A percentile compares a stretch with the other conserved stretches of the same genome.
Evolutionary conservation across 352 stramenopile species (phyloP).

Genomic region (Globisporangium okanoganense): DNA sequence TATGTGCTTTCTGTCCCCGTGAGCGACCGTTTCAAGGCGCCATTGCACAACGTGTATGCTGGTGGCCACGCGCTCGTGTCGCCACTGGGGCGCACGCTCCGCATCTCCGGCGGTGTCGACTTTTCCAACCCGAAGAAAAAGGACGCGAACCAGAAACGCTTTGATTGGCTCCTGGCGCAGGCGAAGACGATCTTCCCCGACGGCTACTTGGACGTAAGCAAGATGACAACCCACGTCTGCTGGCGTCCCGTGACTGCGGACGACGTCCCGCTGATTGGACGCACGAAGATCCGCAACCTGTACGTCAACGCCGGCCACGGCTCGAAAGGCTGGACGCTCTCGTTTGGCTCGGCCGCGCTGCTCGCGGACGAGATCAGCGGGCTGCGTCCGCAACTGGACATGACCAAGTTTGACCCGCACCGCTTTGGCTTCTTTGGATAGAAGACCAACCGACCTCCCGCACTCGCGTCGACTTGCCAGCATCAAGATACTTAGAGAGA

Average conservation of each 20-base stretch:
- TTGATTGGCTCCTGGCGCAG: slow-evolving; percentile 75
- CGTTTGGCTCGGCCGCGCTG: slow-evolving; percentile 71
- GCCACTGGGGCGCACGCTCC: slow-evolving; percentile 61
- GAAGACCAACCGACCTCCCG: not conserved
- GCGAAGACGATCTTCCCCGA: slow-evolving; percentile 79
- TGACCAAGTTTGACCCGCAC: slow-evolving; percentile 77
- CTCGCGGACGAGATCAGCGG: slow-evolving; percentile 82
- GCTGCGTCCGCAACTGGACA: slow-evolving; percentile 70
- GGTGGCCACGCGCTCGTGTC: slow-evolving; percentile 73
- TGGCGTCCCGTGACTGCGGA: slow-evolving; percentile 81
- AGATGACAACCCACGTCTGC: slow-evolving; percentile 81
- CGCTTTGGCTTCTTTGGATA: slow-evolving; percentile 74
- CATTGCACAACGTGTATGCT: slow-evolving; percentile 81
- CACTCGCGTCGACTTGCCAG: not conserved
- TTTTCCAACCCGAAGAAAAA: slow-evolving; percentile 73
- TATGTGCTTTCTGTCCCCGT: slow-evolving; percentile 85
- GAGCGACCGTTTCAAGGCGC: slow-evolving; percentile 52
- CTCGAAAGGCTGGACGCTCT: slow-evolving; percentile 84
- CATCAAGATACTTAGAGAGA: slow-evolving; percentile 5
- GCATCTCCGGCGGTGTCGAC: slow-evolving; percentile 78
- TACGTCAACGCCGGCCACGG: slow-evolving; percentile 85
- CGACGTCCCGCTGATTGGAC: slow-evolving; percentile 77
- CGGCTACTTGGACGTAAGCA: slow-evolving; percentile 69
- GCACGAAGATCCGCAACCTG: slow-evolving; percentile 76
- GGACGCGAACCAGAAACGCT: slow-evolving; percentile 52